Percentiles rank a stretch among this genome's conserved stretches.
Evolutionary conservation across 2,329 filamentous ascomycete species (phyloP).

Genomic region (Aspergillus carbonarius): DNA sequence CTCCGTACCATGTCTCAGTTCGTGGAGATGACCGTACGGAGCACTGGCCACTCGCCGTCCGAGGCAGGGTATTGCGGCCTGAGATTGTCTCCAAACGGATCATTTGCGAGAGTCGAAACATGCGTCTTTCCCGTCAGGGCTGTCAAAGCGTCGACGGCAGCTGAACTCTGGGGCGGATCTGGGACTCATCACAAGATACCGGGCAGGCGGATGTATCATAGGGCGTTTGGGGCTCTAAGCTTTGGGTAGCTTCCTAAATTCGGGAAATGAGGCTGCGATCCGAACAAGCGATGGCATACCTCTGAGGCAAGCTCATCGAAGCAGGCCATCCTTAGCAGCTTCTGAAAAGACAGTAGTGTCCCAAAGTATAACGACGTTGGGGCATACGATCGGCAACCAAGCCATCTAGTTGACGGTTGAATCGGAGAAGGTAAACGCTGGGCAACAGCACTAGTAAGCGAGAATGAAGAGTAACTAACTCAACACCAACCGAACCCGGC

Average conservation of each 20-base stretch:
- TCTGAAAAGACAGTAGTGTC: not conserved
- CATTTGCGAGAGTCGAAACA: not conserved
- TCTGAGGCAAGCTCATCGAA: not conserved
- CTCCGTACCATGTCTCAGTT: not conserved
- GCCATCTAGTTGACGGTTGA: not conserved
- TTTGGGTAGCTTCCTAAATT: not conserved
- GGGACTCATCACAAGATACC: slow-evolving; percentile 3
- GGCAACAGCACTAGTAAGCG: not conserved
- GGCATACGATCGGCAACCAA: not conserved
- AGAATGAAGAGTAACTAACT: not conserved
- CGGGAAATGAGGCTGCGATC: not conserved
- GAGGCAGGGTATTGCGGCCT: not conserved
- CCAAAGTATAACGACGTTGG: not conserved
- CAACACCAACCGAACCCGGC: not conserved
- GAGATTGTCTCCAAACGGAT: not conserved
- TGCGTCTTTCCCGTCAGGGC: not conserved
- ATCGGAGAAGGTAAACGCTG: not conserved
- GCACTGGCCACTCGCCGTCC: slow-evolving; percentile 1
- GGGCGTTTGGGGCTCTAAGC: not conserved
- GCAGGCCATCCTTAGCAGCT: not conserved
- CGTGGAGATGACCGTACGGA: not conserved
- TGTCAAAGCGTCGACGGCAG: slow-evolving; percentile 5
- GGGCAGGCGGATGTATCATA: not conserved
- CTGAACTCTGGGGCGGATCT: slow-evolving; percentile 1
- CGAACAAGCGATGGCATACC: not conserved